phyloP scores from a whole-genome alignment of 192 early-diverging fungal genomes.

The Gamsiella multidivaricata region DNA sequence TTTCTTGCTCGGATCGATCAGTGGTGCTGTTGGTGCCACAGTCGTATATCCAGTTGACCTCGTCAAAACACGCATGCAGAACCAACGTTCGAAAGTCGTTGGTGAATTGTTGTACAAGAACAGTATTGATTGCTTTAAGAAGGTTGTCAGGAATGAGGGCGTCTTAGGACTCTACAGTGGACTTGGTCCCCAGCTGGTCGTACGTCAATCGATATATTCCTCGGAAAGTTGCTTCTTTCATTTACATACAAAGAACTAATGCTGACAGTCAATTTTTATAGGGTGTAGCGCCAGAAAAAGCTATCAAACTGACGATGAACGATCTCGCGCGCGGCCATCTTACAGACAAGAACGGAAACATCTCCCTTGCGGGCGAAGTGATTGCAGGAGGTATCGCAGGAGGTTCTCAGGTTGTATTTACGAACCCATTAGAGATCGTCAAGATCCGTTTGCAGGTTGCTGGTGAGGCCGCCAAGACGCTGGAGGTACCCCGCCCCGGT shows the following conservation, averaged over 20 bases:
- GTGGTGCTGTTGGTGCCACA: slow-evolving; percentile 94
- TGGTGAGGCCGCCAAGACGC: slow-evolving; percentile 74
- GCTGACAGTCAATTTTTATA: neutral
- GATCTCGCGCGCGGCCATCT: slow-evolving; percentile 84
- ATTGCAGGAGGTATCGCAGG: slow-evolving; percentile 90
- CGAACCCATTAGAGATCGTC: slow-evolving; percentile 98
- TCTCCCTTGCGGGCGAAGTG: slow-evolving; percentile 81
- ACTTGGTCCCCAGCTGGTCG: slow-evolving; percentile 88
- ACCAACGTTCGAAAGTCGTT: slow-evolving; percentile 90
- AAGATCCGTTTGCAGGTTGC: slow-evolving; percentile 96
- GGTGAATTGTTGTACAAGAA: slow-evolving; percentile 95
- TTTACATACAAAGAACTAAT: no score
- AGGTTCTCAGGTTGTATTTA: slow-evolving; percentile 90
- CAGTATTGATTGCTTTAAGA: slow-evolving; percentile 94
- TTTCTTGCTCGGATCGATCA: slow-evolving; percentile 85
- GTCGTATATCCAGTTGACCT: slow-evolving; percentile 99
- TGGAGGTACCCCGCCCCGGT: slow-evolving; percentile 65
- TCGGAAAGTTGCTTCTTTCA: no score
- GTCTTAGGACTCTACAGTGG: slow-evolving; percentile 91
- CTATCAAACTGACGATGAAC: slow-evolving; percentile 98
- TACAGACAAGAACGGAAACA: slow-evolving; percentile 76
- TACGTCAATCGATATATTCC: neutral
- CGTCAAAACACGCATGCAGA: slow-evolving; percentile 99
- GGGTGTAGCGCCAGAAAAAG: slow-evolving; percentile 97
- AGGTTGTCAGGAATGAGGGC: slow-evolving; percentile 93